phyloP scores from a whole-genome alignment of 2,329 filamentous ascomycete species.

The Pyrenophora tritici-repentis region DNA sequence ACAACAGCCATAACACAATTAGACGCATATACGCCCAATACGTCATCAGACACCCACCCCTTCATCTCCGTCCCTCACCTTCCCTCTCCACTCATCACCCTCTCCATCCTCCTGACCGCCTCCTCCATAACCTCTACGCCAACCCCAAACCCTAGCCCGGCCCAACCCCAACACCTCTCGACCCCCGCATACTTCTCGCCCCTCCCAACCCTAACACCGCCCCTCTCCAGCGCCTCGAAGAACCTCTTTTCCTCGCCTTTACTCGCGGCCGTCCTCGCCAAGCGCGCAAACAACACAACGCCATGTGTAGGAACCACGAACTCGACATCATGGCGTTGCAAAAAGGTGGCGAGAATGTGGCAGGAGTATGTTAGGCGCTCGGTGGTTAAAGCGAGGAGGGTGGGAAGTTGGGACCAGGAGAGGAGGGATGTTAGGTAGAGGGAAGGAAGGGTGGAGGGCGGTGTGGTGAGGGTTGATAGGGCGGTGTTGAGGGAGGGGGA shows the following conservation, averaged over 20 bases:
- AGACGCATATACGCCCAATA: too few relatives aligned
- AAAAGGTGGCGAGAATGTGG: conserved; percentile 18
- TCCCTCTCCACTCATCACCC: background rate
- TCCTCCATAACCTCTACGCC: conserved; percentile 18
- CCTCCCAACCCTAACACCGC: conserved; percentile 30
- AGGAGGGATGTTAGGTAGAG: conserved; percentile 31
- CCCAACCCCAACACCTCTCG: conserved; percentile 38
- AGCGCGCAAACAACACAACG: conserved; percentile 33
- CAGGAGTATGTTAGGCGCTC: conserved; percentile 31
- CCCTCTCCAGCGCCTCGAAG: conserved; percentile 26
- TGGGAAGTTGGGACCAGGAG: conserved; percentile 33
- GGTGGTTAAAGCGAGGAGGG: conserved; percentile 30
- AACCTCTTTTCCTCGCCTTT: conserved; percentile 26
- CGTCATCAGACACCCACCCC: background rate
- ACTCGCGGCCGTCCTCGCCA: conserved; percentile 20
- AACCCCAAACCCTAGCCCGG: conserved; percentile 32
- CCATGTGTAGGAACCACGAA: conserved; percentile 35
- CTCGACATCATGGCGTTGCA: conserved; percentile 22
- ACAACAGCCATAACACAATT: too few relatives aligned
- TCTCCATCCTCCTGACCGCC: conserved; percentile 20
- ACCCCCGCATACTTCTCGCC: conserved; percentile 30
- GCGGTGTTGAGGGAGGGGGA: conserved; percentile 31
- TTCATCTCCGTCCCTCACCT: background rate
- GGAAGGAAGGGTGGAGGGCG: conserved; percentile 26
- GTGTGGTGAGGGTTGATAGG: conserved; percentile 24